Percentiles rank a stretch among this genome's conserved stretches.
phyloP scores from a whole-genome alignment of 2,329 filamentous ascomycete species.

The Aureobasidium sp. region DNA sequence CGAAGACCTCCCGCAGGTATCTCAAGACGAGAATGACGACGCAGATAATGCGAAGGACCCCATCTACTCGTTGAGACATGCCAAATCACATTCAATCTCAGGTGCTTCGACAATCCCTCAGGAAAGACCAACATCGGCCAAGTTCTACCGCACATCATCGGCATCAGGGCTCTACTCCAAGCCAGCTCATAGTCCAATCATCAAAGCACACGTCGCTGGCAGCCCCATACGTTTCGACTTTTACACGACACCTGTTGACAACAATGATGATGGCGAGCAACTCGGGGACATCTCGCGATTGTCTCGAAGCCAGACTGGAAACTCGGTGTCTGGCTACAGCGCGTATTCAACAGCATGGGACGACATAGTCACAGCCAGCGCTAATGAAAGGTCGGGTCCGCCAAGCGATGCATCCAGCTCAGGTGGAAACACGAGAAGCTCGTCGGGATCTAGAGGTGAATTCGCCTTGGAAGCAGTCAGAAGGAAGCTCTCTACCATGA shows the following conservation, averaged over 20 bases:
- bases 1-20: constrained; percentile 1
- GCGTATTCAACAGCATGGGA: neutral
- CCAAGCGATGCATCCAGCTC: neutral
- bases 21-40: constrained; percentile 1
- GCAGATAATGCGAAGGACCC: neutral
- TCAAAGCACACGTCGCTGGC: constrained; percentile 2
- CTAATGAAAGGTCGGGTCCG: neutral
- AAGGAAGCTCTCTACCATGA: neutral
- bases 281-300: neutral
- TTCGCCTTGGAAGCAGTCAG: neutral
- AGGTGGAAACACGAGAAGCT: neutral
- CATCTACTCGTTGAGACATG: neutral
- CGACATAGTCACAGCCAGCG: neutral
- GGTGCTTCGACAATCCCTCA: neutral
- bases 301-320: neutral
- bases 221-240: neutral
- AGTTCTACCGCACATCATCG: constrained; percentile 15
- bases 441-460: neutral
- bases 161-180: constrained; percentile 4
- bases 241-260: neutral
- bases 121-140: constrained; percentile 7
- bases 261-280: constrained; percentile 15
- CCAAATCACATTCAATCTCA: constrained; percentile 10
- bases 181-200: neutral
- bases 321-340: neutral